Evolutionary conservation across 148 eudicot genomes (phyloP).

Genomic region (Heliosperma pusillum): DNA sequence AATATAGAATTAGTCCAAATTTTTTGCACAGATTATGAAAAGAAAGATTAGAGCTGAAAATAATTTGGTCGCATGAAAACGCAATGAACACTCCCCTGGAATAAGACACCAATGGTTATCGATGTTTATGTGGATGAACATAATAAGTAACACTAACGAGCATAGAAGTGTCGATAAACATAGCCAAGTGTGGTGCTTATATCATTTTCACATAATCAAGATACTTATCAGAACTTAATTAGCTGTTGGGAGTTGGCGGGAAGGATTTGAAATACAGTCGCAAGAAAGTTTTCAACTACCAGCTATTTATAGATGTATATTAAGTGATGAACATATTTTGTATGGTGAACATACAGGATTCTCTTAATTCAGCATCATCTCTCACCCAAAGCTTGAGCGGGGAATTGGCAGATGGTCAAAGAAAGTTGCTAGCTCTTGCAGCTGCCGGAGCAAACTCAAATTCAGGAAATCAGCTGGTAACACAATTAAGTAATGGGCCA

Average conservation of each 20-base stretch:
- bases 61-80: too few relatives aligned
- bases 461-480: slow-evolving; percentile 52
- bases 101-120: too few relatives aligned
- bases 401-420: slow-evolving; percentile 87
- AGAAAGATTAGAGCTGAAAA: too few relatives aligned
- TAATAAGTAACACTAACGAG: too few relatives aligned
- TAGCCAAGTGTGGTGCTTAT: too few relatives aligned
- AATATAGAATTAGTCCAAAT: not conserved
- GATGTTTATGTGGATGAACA: too few relatives aligned
- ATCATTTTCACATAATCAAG: too few relatives aligned
- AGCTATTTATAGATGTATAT: not conserved
- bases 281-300: not conserved
- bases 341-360: slow-evolving; percentile 48
- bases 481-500: slow-evolving; percentile 79
- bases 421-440: slow-evolving; percentile 76
- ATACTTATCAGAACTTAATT: too few relatives aligned
- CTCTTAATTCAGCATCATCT: slow-evolving; percentile 78
- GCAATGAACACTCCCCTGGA: too few relatives aligned
- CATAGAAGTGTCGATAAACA: too few relatives aligned
- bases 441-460: slow-evolving; percentile 70
- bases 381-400: slow-evolving; percentile 63
- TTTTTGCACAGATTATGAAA: too few relatives aligned
- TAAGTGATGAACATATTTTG: slow-evolving; percentile 8
- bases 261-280: not conserved
- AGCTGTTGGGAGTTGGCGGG: not conserved